Conservation (phyloP, 345 rosid species). For the Populus deltoides region DNA sequence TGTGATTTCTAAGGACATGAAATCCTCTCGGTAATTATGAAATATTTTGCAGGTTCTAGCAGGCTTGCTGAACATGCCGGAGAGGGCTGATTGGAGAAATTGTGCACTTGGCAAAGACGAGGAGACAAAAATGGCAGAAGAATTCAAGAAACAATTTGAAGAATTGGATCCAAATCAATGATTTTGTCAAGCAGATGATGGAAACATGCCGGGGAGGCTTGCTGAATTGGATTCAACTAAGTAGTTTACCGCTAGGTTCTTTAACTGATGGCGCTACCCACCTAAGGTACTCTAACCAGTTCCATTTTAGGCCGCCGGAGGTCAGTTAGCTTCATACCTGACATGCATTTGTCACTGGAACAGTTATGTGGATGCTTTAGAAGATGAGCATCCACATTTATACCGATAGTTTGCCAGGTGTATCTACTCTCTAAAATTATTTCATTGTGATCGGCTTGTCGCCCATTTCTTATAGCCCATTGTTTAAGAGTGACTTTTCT, state of each 20-base stretch:
- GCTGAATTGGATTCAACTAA: too few relatives aligned
- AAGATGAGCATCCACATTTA: background rate
- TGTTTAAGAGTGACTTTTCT: background rate
- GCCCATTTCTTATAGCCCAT: background rate
- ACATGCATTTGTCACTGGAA: background rate
- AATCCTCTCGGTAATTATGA: background rate
- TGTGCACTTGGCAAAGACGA: conserved; percentile 68
- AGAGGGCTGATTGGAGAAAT: conserved; percentile 83
- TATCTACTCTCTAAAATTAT: too few relatives aligned
- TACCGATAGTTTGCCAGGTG: background rate
- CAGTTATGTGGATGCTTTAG: background rate
- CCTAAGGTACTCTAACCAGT: conserved; percentile 3
- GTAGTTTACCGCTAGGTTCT: background rate
- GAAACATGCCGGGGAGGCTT: background rate
- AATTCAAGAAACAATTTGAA: conserved; percentile 63
- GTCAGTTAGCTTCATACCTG: background rate
- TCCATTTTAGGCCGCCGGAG: background rate
- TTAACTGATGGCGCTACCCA: background rate
- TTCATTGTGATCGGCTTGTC: background rate
- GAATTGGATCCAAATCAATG: conserved; percentile 61
- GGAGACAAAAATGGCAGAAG: conserved; percentile 55
- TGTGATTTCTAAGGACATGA: background rate
- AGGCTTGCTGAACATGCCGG: conserved; percentile 75
- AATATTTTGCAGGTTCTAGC: conserved; percentile 68
- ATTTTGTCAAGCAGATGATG: conserved; percentile 16